A percentile compares a stretch with the other conserved stretches of the same genome.
Evolutionary conservation across 1,284 basidiomycete genomes (phyloP).

Genomic region (Sanghuangporus baumii): DNA sequence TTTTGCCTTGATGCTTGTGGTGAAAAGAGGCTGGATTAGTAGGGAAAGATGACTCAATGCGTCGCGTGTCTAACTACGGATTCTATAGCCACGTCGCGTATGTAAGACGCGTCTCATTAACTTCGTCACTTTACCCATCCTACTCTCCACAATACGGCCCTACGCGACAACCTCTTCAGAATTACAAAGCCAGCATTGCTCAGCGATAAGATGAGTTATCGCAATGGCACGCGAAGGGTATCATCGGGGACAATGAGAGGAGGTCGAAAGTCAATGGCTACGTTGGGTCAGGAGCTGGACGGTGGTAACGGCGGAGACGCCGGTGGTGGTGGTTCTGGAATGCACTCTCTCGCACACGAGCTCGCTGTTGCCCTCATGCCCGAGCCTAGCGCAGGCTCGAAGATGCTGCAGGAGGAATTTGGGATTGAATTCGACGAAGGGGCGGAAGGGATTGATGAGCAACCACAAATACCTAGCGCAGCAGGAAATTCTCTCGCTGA

Average conservation of each 20-base stretch:
- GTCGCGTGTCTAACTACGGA: neutral
- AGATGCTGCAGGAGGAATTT: slow-evolving; percentile 74
- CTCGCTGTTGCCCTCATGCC: slow-evolving; percentile 78
- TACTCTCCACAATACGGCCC: neutral
- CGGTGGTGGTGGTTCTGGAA: slow-evolving; percentile 29
- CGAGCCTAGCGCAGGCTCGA: slow-evolving; percentile 69
- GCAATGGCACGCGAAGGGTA: neutral
- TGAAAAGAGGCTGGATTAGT: neutral
- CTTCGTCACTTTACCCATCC: neutral
- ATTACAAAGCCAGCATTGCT: neutral
- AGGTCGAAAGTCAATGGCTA: slow-evolving; percentile 5
- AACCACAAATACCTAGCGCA: slow-evolving; percentile 23
- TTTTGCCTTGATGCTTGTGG: neutral
- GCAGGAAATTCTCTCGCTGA: slow-evolving; percentile 26
- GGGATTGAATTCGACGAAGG: slow-evolving; percentile 83
- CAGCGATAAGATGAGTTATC: slow-evolving; percentile 2
- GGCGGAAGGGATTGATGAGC: slow-evolving; percentile 70
- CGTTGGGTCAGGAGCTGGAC: slow-evolving; percentile 6
- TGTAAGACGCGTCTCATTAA: slow-evolving; percentile 3
- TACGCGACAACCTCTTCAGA: slow-evolving; percentile 2
- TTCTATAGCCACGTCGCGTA: slow-evolving; percentile 13
- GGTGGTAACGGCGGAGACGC: neutral
- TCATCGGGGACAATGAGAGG: slow-evolving; percentile 1
- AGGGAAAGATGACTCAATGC: neutral
- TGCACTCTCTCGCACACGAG: slow-evolving; percentile 74